A percentile compares a stretch with the other conserved stretches of the same genome.
Evolutionary conservation across 1,139 yeast genomes (phyloP).

Genomic region (Blastobotrys raffinosifermentans): DNA sequence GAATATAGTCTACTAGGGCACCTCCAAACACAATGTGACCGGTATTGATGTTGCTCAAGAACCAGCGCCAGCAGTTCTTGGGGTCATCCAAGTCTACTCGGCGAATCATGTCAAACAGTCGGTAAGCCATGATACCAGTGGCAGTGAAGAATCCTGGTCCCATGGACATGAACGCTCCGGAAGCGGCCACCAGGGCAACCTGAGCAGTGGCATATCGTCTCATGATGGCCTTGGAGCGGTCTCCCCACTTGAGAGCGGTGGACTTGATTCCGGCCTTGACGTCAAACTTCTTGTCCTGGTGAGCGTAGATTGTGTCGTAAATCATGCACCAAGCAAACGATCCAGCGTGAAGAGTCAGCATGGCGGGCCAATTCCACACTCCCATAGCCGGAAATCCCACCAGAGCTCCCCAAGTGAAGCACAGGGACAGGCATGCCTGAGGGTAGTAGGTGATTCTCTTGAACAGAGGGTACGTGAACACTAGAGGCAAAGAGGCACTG

Average conservation of each 20-base stretch:
- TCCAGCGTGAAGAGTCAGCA: slow-evolving; percentile 70
- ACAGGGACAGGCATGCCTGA: slow-evolving; percentile 71
- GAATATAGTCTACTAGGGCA: slow-evolving; percentile 63
- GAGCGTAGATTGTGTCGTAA: slow-evolving; percentile 95
- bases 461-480: slow-evolving; percentile 84
- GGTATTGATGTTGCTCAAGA: slow-evolving; percentile 68
- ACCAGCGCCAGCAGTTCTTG: slow-evolving; percentile 73
- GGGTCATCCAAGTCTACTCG: slow-evolving; percentile 77
- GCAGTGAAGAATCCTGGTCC: slow-evolving; percentile 77
- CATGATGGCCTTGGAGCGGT: slow-evolving; percentile 62
- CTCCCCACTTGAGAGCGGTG: slow-evolving; percentile 92
- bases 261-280: slow-evolving; percentile 86
- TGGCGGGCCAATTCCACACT: slow-evolving; percentile 61
- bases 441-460: slow-evolving; percentile 95
- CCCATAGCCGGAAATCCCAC: slow-evolving; percentile 97
- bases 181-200: slow-evolving; percentile 53
- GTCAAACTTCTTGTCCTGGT: slow-evolving; percentile 90
- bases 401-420: slow-evolving; percentile 94
- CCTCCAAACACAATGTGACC: slow-evolving; percentile 79
- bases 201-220: slow-evolving; percentile 62
- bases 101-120: slow-evolving; percentile 60
- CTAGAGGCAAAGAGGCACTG: slow-evolving; percentile 71
- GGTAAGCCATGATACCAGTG: slow-evolving; percentile 59
- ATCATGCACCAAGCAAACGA: slow-evolving; percentile 91
- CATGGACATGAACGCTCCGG: slow-evolving; percentile 77